Base-by-base conservation (phyloP, 306 rosid species). In the Macrotyloma uniflorum region DNA sequence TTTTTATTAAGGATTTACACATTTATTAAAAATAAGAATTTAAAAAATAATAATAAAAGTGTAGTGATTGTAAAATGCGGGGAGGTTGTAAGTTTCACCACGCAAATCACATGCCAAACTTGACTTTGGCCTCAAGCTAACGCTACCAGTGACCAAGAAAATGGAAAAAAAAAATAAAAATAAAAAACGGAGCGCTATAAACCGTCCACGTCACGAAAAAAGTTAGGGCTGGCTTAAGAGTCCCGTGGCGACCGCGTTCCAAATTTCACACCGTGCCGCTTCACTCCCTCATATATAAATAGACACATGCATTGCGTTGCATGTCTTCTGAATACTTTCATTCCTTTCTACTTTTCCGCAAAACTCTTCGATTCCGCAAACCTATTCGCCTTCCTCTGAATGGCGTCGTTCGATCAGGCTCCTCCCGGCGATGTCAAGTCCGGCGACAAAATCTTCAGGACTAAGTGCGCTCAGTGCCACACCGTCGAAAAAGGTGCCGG, bases 401-500 rank as follows among this genome's bases (percentile, higher is more conserved):
- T 93, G 98, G 97, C 98, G 40, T 90, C 98, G 50, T 93, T 91
- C 55, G 88, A 75, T 38, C 59, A 75, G 80, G 98, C 98, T 8
- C 97, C 98, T 5, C 90, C 98, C 5, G 98, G 98, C 3, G 46
- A 88, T 77, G 13, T 76, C 64, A 85, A 86, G 61, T 6, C 68
- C 28, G 98, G 98, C 4, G 98, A 90, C 68, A 93, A 93, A 30
- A 91, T 93, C 85, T 93, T 93, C 83, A 86, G 36, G 83, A 89
- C 87, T 38, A 93, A 93, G 87, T 93, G 98, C 72, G 98, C 98
- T 54, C 98, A 93, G 87, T 93, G 98, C 79, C 98, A 93, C 86
- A 91, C 97, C 69, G 97, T 83, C 8, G 98, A 89, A 0, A 89
- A 91, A 82, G 97, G 96, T 15, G 92, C 97, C 33, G 97, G 98